Evolutionary conservation across 2,329 filamentous ascomycete species (phyloP), one percentile per base, ranked within the genome.

Genomic region (Stromatinia cepivora): DNA sequence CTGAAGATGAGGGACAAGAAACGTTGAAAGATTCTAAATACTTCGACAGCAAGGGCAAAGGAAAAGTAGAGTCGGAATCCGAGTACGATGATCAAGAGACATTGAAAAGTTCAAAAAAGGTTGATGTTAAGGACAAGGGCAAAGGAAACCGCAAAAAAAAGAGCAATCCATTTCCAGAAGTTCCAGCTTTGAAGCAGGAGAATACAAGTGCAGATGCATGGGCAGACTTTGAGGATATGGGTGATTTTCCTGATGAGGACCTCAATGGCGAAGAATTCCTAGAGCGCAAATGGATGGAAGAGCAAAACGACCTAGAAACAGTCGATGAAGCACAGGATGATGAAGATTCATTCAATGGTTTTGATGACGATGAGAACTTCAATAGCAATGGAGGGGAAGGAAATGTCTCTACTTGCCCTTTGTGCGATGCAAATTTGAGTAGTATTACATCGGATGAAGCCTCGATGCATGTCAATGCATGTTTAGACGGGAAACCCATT

Each of bases 381-480:
- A 61, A 69, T 31, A 69, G 71, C 11, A 61, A 59, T 39, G 31
- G 62, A 8, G 70, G 75, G 3, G 73, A 74, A 31, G 58, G 50
- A 57, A 73, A 72, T 50, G 70, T 73, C 67, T 71, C 71, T 46
- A 76, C 79, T 34, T 98, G 94, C 78, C 94, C 94, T 0, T 89
- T 98, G 39, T 98, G 95, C 79, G 87, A 86, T 74, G 82, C 83
- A 1, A 87, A 81, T 72, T 82, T 97, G 46, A 80, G 79, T 22
- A 89, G 88, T 0, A 78, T 89, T 17, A 86, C 82, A 68, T 77
- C 81, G 70, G 87, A 93, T 77, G 87, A 94, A 74, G 90, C 89
- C 13, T 91, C 90, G 9, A 81, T 90, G 2, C 95, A 99, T 79
- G 95, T 99, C 73, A 99, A 99, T 78, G 88, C 90, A 13, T 99